Base-by-base conservation (phyloP, 2,329 filamentous ascomycete species). In the Cryphonectria radicalis region DNA sequence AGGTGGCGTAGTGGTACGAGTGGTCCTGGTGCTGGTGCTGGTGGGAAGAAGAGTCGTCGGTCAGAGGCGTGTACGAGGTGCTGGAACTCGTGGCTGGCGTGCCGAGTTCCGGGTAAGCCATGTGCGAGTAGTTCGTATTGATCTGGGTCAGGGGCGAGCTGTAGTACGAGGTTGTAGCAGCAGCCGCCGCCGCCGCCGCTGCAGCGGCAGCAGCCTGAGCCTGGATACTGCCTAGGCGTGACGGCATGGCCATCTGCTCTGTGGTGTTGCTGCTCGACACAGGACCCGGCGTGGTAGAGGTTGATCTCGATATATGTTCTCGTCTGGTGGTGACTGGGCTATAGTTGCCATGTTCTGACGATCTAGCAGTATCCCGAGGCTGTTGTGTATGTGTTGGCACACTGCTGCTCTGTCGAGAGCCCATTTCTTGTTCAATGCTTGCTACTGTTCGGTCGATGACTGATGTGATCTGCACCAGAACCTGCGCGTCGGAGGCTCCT, bases 381-480 rank as follows among this genome's bases (percentile, higher is more conserved):
- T 46, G 71, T 22, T n/a, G 75, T 37, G 63, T 43, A 8, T 50
- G 43, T 5, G 57, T 42, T 71, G 73, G 3, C 63, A 63, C 25
- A 65, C 72, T 66, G 11, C 70, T 68, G 25, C 46, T 75, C 14
- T 79, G 75, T 62, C 81, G 82, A 57, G 79, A 79, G 57, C 77
- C 75, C 81, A 86, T 85, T 68, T 86, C 86, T 66, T 82, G 81
- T 70, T 88, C 83, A 70, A 89, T 89, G 81, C 84, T 86, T 19
- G 78, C 77, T 46, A 89, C 83, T 1, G 86, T 88, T 5, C 83
- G 83, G 32, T 87, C 82, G 43, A 87, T 84, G 64, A 89, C 85
- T 55, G 79, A 77, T 11, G 80, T 78, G 67, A 89, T 83, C 37
- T 86, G 82, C 60, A 80, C 79, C 63, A 81, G 80, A 55, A 87